Percentiles rank a stretch among this genome's conserved stretches.
Evolutionary conservation across 371 early-diverging fungal genomes (phyloP).

Genomic region (Saksenaea vasiformis): DNA sequence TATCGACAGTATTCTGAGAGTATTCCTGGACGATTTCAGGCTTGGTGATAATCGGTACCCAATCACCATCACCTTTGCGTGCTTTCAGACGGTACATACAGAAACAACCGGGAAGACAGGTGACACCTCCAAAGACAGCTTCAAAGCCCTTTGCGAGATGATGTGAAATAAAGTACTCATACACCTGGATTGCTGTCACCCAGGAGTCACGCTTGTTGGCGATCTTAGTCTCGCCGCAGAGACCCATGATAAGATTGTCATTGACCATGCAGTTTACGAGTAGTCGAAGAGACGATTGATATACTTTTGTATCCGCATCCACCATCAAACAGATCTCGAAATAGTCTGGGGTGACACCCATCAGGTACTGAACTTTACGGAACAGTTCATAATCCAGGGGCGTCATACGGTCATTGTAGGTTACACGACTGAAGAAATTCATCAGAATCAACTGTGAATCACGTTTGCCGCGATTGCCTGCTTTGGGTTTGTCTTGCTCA

Average conservation of each 20-base stretch:
- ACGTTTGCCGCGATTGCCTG: conserved; percentile 93
- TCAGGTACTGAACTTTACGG: conserved; percentile 71
- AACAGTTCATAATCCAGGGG: conserved; percentile 89
- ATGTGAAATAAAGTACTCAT: conserved; percentile 96
- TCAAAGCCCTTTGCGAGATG: conserved; percentile 94
- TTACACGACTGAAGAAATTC: conserved; percentile 86
- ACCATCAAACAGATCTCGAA: conserved; percentile 90
- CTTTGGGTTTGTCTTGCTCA: conserved; percentile 70
- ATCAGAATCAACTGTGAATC: conserved; percentile 94
- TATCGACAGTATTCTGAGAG: conserved; percentile 84
- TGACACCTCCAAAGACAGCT: conserved; percentile 95
- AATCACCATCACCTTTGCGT: conserved; percentile 63
- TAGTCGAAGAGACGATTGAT: conserved; percentile 68
- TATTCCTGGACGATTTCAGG: conserved; percentile 90
- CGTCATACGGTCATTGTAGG: conserved; percentile 81
- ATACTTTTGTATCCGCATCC: conserved; percentile 91
- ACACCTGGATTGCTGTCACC: conserved; percentile 95
- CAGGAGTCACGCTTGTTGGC: conserved; percentile 84
- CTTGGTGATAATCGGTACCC: conserved; percentile 79
- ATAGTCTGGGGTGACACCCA: conserved; percentile 77
- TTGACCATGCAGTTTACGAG: conserved; percentile 80
- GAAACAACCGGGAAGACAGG: conserved; percentile 96
- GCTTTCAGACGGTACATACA: conserved; percentile 88
- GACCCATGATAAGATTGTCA: conserved; percentile 81
- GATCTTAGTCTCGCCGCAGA: conserved; percentile 87